phyloP scores from a whole-genome alignment of 148 eudicot species.

The Cornus kousa region DNA sequence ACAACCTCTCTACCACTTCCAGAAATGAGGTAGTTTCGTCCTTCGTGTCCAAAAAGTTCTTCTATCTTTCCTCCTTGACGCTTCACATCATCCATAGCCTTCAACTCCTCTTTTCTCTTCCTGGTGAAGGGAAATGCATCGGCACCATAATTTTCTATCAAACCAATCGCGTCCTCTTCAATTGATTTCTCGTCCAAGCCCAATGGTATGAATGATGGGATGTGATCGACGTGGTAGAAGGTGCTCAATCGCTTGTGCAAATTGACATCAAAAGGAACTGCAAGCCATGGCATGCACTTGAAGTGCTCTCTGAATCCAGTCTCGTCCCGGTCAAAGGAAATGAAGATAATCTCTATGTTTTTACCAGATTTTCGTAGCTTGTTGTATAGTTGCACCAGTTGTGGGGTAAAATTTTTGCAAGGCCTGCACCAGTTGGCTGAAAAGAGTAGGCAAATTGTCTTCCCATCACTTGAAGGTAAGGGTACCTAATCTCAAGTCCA shows the following conservation, averaged over 20 bases:
- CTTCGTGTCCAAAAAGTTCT: constrained; percentile 44
- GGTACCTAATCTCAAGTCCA: constrained; percentile 27
- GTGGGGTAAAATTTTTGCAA: constrained; percentile 42
- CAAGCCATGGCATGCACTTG: constrained; percentile 59
- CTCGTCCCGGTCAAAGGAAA: constrained; percentile 56
- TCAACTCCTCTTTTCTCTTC: constrained; percentile 43
- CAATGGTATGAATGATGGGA: constrained; percentile 48
- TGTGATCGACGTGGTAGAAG: constrained; percentile 34
- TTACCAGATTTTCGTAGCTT: constrained; percentile 28
- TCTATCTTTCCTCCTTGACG: constrained; percentile 45
- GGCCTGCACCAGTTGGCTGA: constrained; percentile 65
- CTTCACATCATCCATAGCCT: constrained; percentile 44
- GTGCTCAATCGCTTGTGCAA: constrained; percentile 27
- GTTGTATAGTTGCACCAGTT: constrained; percentile 41
- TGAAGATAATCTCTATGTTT: constrained; percentile 45
- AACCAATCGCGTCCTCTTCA: constrained; percentile 40
- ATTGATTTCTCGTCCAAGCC: constrained; percentile 22
- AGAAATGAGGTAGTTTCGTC: constrained; percentile 30
- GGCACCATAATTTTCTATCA: constrained; percentile 54
- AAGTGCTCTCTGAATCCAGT: constrained; percentile 36
- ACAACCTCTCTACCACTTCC: constrained; percentile 40
- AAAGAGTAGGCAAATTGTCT: constrained; percentile 47
- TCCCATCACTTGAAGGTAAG: constrained; percentile 30
- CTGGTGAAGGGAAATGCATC: constrained; percentile 56
- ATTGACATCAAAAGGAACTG: constrained; percentile 36